Evolutionary conservation across 331 rosid species (phyloP), one percentile per base, ranked within the genome.

Genomic region (Pyracantha coccinea): DNA sequence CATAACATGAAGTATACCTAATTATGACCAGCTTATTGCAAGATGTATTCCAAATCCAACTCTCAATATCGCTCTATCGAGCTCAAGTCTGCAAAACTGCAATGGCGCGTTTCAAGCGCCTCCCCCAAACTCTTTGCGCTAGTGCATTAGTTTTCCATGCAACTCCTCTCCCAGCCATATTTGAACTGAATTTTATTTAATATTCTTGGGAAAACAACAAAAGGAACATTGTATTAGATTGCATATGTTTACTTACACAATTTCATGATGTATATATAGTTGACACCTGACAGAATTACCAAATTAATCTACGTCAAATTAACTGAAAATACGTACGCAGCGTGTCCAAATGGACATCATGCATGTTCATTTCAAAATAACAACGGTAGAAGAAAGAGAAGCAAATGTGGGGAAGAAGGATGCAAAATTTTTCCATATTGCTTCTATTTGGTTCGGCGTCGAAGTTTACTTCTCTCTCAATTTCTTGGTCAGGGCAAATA

Each of bases 401-500:
- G 32, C 50, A 10, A 68, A 57, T 15, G 14, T 38, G 23, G 41
- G 35, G 47, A 41, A 67, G 38, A 5, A 23, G 52, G 62, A 20
- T 75, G 54, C 55, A 28, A 74, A 74, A 28, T 16, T 74, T 69
- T 76, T 57, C 60, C 68, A 29, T 31, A 15, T 31, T 70, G 81
- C 41, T 70, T 58, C 64, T 45, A 23, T 27, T 23, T 53, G 15
- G 14, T 11, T 50, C 8, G 71, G 64, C 19, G 1, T 15, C 28
- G 17, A 6, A 38, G 29, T 70, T 70, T 66, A 69, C 81, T 87
- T 89, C 85, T 88, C 88, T 60, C 77, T 87, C 55, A 86, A 66
- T 65, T 88, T 88, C 83, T 88, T 85, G 78, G 89, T 67, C 25
- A 91, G 65, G 69, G 85, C 90, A 41, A 85, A 76, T 61, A 85